A percentile compares a stretch with the other conserved stretches of the same genome.
These are phyloP conservation scores for Psilocybe cyanescens DNA, from an alignment of 768 basidiomycete species.

Conservation along the genomic window DNA sequence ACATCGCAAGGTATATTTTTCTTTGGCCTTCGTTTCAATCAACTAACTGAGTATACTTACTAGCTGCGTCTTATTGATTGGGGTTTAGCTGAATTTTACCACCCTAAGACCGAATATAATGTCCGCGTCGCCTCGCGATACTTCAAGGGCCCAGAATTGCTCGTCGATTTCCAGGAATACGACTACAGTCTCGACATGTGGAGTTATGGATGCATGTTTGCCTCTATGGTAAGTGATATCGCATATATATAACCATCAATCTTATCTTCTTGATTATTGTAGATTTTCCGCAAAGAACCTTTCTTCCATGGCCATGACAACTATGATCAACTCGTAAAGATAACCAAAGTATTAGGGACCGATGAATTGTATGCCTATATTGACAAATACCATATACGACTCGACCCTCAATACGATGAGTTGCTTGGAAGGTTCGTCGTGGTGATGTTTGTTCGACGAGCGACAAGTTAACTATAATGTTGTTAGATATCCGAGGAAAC, in stretches of 20 bases:
- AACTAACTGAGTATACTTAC: conserved; percentile 5
- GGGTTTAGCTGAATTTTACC: conserved; percentile 99
- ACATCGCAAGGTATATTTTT: conserved; percentile 77
- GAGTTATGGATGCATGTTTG: conserved; percentile 99
- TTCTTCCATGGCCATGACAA: conserved; percentile 99
- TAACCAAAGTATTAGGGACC: conserved; percentile 95
- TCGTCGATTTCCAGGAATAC: conserved; percentile 98
- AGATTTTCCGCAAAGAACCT: conserved; percentile 99
- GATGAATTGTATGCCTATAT: conserved; percentile 93
- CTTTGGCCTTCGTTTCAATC: conserved; percentile 6
- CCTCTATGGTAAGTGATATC: conserved; percentile 81
- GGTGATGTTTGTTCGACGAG: not conserved
- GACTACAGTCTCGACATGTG: conserved; percentile 99
- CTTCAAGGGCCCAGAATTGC: conserved; percentile 96
- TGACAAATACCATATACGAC: conserved; percentile 93
- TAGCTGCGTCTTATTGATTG: conserved; percentile 97
- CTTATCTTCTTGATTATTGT: conserved; percentile 7
- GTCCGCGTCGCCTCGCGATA: conserved; percentile 97
- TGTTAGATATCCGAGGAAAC: conserved; percentile 85
- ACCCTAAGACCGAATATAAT: conserved; percentile 97
- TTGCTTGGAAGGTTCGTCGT: conserved; percentile 76
- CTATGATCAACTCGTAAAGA: conserved; percentile 98
- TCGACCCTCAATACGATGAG: conserved; percentile 96
- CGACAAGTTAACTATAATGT: not conserved
- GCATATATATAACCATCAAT: conserved; percentile 9